Conservation (phyloP, 306 rosid species). For the Glycine latifolia region DNA sequence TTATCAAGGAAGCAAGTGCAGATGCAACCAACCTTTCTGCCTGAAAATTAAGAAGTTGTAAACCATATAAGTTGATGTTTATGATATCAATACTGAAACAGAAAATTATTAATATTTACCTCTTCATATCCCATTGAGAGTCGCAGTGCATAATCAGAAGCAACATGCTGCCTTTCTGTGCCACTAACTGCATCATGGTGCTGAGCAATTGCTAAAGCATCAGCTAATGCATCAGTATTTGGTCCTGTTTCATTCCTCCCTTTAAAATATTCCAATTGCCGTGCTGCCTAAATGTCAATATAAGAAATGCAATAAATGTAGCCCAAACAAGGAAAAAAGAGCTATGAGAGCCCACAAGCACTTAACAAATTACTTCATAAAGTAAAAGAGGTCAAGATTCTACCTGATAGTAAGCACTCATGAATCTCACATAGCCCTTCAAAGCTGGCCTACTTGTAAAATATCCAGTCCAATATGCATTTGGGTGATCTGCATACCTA, state of each 20-base stretch:
- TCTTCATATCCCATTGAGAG: conserved; percentile 58
- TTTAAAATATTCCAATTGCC: conserved; percentile 76
- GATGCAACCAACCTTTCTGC: conserved; percentile 76
- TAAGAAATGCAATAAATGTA: conserved; percentile 22
- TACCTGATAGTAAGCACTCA: conserved; percentile 84
- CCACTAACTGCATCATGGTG: conserved; percentile 97
- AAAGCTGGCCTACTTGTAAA: conserved; percentile 88
- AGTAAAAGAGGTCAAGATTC: conserved; percentile 27
- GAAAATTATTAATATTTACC: conserved; percentile 50
- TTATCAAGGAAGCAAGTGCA: conserved; percentile 69
- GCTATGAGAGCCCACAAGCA: conserved; percentile 32
- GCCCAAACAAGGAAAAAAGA: conserved; percentile 26
- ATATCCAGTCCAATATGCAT: conserved; percentile 97
- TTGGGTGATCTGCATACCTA: conserved; percentile 83
- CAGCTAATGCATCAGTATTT: conserved; percentile 69
- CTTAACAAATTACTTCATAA: conserved; percentile 31
- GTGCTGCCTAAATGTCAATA: conserved; percentile 71
- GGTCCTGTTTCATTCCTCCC: conserved; percentile 72
- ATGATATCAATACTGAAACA: conserved; percentile 34
- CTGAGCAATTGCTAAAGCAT: conserved; percentile 89
- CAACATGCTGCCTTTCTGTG: conserved; percentile 86
- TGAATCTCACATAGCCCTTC: conserved; percentile 75
- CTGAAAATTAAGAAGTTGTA: conserved; percentile 53
- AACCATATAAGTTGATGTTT: conserved; percentile 39
- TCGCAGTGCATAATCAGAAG: conserved; percentile 83